Conservation (phyloP, 2,329 filamentous ascomycete genomes). For the Phoma sp. region DNA sequence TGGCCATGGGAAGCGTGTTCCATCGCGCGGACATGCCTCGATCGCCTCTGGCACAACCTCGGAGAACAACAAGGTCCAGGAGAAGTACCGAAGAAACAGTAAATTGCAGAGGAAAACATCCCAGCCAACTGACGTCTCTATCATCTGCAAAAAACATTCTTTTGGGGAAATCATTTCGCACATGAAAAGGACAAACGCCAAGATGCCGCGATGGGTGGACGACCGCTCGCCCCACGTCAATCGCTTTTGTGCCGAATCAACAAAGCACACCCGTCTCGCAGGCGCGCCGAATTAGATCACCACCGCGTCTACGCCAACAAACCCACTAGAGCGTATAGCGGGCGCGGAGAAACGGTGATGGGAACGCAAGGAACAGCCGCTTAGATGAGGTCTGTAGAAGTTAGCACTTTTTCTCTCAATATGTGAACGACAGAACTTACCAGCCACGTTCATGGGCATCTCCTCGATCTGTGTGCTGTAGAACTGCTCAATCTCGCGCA, state of each 20-base stretch:
- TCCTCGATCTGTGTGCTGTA: constrained; percentile 99
- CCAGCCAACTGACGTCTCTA: constrained; percentile 45
- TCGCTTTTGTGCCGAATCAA: constrained; percentile 46
- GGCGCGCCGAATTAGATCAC: constrained; percentile 41
- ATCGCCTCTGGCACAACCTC: constrained; percentile 45
- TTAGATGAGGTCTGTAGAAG: constrained; percentile 49
- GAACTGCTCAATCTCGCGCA: constrained; percentile 99
- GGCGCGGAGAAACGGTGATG: constrained; percentile 34
- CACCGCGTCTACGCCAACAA: constrained; percentile 34
- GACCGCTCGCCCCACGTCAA: constrained; percentile 41
- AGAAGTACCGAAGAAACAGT: constrained; percentile 43
- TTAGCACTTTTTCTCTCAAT: constrained; percentile 17
- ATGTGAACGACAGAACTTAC: constrained; percentile 50
- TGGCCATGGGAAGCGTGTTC: constrained; percentile 42
- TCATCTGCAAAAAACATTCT: constrained; percentile 44
- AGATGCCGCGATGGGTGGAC: constrained; percentile 48
- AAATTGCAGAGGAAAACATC: constrained; percentile 38
- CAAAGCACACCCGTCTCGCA: constrained; percentile 39
- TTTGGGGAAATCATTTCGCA: constrained; percentile 49
- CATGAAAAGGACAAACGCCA: constrained; percentile 50
- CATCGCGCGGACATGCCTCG: constrained; percentile 41
- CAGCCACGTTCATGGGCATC: constrained; percentile 94
- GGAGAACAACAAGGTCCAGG: constrained; percentile 36
- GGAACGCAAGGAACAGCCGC: constrained; percentile 34
- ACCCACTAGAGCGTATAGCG: constrained; percentile 32